Base-by-base conservation (phyloP, 257 asterid genomes). In the Euphrasia confusa region DNA sequence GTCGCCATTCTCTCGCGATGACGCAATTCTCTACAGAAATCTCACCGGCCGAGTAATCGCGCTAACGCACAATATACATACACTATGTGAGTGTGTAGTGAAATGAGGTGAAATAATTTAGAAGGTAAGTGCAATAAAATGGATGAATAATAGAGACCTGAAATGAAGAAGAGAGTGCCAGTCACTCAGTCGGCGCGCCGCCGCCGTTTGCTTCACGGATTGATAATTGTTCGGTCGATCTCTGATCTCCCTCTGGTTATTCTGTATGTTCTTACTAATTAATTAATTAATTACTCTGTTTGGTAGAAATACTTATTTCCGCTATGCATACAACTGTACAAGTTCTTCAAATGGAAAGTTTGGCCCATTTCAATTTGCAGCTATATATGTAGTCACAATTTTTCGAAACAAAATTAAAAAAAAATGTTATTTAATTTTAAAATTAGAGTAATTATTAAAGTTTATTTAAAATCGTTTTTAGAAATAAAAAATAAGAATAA, bases 131-230 rank as follows among this genome's bases (percentile, higher is more conserved):
- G 68, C 53, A 69, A 70, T 58, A 64, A 58, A 61, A 55, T 40
- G 70, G 63, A 58, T 40, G 69, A n/a, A 56, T 48, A 13, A 48
- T 13, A 77, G 10, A 80, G 87, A 85, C 82, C 89, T 78, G 85
- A 70, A 53, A 15, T 7, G 68, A 65, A 58, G 57, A 64, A 27
- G 21, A 10, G 60, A 64, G 68, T 63, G 59, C 59, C 21, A 68
- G 84, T 68, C 65, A 71, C 74, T 63, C 44, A 66, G 78, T 48
- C 32, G 73, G 68, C 26, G 73, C 53, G 66, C 77, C 83, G 89
- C 74, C 89, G 82, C 75, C 81, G 84, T 75, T 82, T 78, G 85
- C 83, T 85, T 85, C 70, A 81, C 67, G 83, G 67, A 62, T 62
- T 60, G 80, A 66, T 49, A 71, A 74, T 63, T 67, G 30, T 54